Conservation (phyloP, 805 yeast species). For the Kurtzmaniella cleridarum region DNA sequence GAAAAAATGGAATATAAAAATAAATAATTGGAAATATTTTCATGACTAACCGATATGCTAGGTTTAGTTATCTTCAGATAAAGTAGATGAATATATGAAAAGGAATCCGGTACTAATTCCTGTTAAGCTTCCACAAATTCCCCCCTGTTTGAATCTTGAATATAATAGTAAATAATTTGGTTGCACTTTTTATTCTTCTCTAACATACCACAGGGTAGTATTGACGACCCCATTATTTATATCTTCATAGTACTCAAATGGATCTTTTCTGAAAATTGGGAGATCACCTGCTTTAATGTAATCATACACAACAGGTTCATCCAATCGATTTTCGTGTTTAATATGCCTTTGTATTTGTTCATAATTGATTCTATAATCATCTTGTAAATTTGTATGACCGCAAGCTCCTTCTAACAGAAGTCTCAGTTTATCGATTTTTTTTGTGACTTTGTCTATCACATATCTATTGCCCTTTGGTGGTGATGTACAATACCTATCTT, state of each 20-base stretch:
- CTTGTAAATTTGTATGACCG: conserved; percentile 25
- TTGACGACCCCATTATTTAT: conserved; percentile 10
- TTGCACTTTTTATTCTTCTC: conserved; percentile 5
- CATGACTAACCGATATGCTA: too few relatives aligned
- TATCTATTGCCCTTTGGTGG: conserved; percentile 15
- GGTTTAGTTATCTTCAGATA: too few relatives aligned
- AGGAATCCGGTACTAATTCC: too few relatives aligned
- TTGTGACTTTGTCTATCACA: conserved; percentile 3
- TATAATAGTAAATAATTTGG: too few relatives aligned
- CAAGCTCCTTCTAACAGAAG: conserved; percentile 38
- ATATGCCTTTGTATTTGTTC: conserved; percentile 20
- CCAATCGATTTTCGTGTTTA: conserved; percentile 16
- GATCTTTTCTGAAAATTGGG: conserved; percentile 36
- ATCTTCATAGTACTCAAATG: conserved; percentile 27
- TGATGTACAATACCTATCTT: conserved; percentile 32
- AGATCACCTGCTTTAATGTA: conserved; percentile 22
- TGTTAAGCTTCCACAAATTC: too few relatives aligned
- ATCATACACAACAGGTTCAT: conserved; percentile 19
- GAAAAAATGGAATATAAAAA: too few relatives aligned
- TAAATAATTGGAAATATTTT: too few relatives aligned
- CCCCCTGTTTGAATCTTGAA: too few relatives aligned
- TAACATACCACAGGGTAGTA: conserved; percentile 17
- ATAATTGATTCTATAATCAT: conserved; percentile 29
- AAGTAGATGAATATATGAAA: too few relatives aligned
- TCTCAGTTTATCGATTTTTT: conserved; percentile 15